phyloP scores from a whole-genome alignment of 2,329 filamentous ascomycete genomes.

The Verticillium klebahnii region DNA sequence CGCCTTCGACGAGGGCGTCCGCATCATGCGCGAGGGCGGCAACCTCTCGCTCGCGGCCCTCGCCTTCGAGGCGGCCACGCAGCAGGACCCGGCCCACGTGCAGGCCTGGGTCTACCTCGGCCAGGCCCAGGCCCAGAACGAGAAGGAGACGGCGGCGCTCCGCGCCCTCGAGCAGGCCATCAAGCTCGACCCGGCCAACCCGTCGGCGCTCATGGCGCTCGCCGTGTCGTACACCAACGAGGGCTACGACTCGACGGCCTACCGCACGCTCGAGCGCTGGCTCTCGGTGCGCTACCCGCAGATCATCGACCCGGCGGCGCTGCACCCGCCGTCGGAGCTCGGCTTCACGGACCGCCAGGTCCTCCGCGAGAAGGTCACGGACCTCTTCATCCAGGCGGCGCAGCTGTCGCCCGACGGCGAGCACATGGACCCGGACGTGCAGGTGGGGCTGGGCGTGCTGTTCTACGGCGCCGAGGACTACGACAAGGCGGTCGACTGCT shows the following conservation, averaged over 20 bases:
- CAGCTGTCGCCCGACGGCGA: conserved; percentile 88
- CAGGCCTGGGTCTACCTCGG: conserved; percentile 94
- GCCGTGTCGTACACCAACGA: conserved; percentile 98
- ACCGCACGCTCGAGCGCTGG: conserved; percentile 95
- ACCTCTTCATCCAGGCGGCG: conserved; percentile 86
- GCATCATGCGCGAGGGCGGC: conserved; percentile 88
- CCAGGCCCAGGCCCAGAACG: conserved; percentile 92
- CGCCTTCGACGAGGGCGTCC: conserved; percentile 87
- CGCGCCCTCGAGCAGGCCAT: conserved; percentile 87
- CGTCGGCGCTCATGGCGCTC: conserved; percentile 88
- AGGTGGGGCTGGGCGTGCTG: conserved; percentile 91
- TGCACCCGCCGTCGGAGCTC: conserved; percentile 74
- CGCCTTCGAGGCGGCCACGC: conserved; percentile 92
- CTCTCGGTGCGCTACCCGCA: conserved; percentile 90
- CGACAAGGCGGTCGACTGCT: conserved; percentile 98
- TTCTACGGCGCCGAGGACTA: conserved; percentile 99
- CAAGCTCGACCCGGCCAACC: conserved; percentile 80
- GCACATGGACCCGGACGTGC: conserved; percentile 97
- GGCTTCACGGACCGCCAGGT: conserved; percentile 91
- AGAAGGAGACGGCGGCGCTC: conserved; percentile 95
- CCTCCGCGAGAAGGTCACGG: conserved; percentile 85
- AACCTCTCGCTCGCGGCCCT: conserved; percentile 91
- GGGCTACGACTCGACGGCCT: conserved; percentile 95
- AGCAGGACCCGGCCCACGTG: conserved; percentile 81
- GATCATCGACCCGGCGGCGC: conserved; percentile 66